Conservation (phyloP, 352 stramenopile genomes). For the Pythium utonaiense region DNA sequence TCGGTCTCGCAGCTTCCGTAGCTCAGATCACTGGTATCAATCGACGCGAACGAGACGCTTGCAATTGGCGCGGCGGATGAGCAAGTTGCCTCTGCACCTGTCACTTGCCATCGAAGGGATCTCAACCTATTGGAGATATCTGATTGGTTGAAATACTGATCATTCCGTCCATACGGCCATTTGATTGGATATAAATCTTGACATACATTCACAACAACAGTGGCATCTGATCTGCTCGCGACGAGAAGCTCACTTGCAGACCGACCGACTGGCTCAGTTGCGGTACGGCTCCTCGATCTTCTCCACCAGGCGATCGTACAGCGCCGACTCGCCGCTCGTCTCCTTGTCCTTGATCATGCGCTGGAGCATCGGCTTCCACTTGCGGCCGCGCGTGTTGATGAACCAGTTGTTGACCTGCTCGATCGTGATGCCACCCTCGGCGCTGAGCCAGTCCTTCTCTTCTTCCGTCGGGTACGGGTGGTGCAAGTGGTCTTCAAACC, state of each 20-base stretch:
- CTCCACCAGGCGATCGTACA: conserved; percentile 77
- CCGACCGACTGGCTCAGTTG: background rate
- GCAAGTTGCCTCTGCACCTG: background rate
- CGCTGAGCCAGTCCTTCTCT: conserved; percentile 71
- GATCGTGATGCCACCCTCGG: conserved; percentile 68
- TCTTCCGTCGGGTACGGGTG: conserved; percentile 84
- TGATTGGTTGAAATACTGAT: background rate
- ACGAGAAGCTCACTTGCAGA: background rate
- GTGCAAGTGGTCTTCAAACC: conserved; percentile 82
- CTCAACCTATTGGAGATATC: background rate
- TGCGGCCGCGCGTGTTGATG: conserved; percentile 81
- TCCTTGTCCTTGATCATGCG: conserved; percentile 67
- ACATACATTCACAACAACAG: conserved; percentile 6
- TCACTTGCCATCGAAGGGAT: background rate
- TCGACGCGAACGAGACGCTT: background rate
- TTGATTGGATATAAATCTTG: background rate
- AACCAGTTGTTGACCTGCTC: conserved; percentile 90
- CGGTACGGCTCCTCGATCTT: conserved; percentile 77
- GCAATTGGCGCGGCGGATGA: background rate
- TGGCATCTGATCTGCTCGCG: background rate
- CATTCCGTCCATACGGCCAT: background rate
- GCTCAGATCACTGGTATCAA: background rate
- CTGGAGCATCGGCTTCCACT: conserved; percentile 85
- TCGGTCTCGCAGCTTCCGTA: background rate
- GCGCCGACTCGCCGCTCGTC: conserved; percentile 40